Conservation (phyloP, 169 alveolate genomes). For the Plasmodium relictum region DNA sequence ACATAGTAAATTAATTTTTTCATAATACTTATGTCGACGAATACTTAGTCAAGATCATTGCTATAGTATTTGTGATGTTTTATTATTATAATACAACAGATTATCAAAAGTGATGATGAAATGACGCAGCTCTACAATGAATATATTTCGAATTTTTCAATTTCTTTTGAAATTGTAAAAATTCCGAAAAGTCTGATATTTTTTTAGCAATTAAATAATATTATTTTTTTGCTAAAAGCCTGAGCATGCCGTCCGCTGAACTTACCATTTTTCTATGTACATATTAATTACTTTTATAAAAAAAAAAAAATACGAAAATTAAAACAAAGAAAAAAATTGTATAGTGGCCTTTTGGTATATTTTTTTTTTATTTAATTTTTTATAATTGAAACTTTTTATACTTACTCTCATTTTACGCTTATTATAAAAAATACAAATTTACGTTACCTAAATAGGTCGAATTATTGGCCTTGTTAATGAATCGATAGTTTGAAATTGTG, state of each 20-base stretch:
- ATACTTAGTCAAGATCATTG: constrained; percentile 80
- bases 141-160: constrained; percentile 44
- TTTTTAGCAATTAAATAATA: constrained; percentile 2
- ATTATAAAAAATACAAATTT: too few species aligned
- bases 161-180: constrained; percentile 28
- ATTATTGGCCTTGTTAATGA: too few species aligned
- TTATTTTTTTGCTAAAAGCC: constrained; percentile 12
- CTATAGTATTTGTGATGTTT: constrained; percentile 79
- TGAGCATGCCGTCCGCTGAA: constrained; percentile 78
- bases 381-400: too few species aligned
- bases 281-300: too few species aligned
- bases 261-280: neutral
- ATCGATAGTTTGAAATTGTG: too few species aligned
- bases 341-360: too few species aligned
- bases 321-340: too few species aligned
- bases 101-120: constrained; percentile 78
- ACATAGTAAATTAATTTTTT: constrained; percentile 2
- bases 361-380: too few species aligned
- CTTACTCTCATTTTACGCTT: too few species aligned
- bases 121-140: constrained; percentile 65
- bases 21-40: constrained; percentile 30
- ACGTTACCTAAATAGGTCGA: too few species aligned
- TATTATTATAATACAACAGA: constrained; percentile 73
- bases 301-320: too few species aligned
- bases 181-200: constrained; percentile 37